Base-by-base conservation (phyloP, 2,329 filamentous ascomycete species). In the Colletotrichum orchidophilum region DNA sequence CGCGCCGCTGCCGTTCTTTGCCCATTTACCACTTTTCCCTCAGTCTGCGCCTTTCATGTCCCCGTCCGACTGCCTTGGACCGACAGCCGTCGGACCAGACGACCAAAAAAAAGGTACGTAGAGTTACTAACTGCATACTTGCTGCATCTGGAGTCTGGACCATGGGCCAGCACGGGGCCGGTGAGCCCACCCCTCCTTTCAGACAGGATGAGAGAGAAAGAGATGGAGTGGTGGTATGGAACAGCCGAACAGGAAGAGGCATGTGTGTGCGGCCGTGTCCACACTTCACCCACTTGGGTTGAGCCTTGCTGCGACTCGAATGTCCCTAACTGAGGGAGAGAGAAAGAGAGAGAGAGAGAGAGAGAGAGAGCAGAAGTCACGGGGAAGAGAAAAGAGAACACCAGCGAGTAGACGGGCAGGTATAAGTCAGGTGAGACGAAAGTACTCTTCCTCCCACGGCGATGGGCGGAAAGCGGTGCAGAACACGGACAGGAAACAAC, bases 51-150 rank as follows among this genome's bases (percentile, higher is more conserved):
- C 42, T 64, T 24, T n/a, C 24, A 31, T 33, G 55, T 46, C 46
- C 42, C 8, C 15, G 39, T 52, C 69, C 69, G 69, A 71, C 69
- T 63, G 69, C 69, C 69, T 71, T 68, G 46, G 65, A 46, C 69
- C 69, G 69, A 71, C 53, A 63, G 69, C 69, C 69, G 69, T 62
- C 31, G 49, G 26, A 52, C 26, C 21, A 27, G 49, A 24, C 57
- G 55, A 26, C 8, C n/a, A 26, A 15, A 31, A n/a, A 66, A 31
- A 64, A 71, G 68, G 58, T 71, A 69, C 69, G 69, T 71, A 63
- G 46, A 61, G 57, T 66, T 31, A 65, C 67, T 33, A 57, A 49
- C 15, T 50, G 64, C 52, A 52, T 68, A 29, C 58, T 61, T 52
- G 52, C 26, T 71, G 59, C 46, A 55, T 65, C 54, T 61, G 60